phyloP scores from a whole-genome alignment of 805 yeast genomes.

The Hanseniaspora meyeri region DNA sequence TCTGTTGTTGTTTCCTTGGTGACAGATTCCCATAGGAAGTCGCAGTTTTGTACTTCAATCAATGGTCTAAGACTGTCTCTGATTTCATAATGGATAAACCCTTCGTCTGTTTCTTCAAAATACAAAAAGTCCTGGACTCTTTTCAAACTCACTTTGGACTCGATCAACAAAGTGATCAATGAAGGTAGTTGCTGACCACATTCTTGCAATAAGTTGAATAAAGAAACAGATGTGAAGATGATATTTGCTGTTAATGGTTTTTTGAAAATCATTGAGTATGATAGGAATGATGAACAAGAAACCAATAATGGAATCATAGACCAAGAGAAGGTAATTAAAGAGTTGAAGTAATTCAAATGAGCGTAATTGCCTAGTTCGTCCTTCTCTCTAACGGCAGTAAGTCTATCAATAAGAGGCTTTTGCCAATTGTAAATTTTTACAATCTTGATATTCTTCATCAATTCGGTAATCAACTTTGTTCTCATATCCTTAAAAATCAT shows the following conservation, averaged over 20 bases:
- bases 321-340: constrained; percentile 46
- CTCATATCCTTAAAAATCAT: constrained; percentile 54
- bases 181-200: constrained; percentile 51
- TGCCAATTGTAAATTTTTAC: constrained; percentile 65
- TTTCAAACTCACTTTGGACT: constrained; percentile 44
- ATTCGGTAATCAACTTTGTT: constrained; percentile 45
- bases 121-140: constrained; percentile 41
- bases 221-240: constrained; percentile 54
- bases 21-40: constrained; percentile 39
- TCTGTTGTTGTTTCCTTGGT: background rate
- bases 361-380: constrained; percentile 42
- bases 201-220: constrained; percentile 45
- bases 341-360: constrained; percentile 38
- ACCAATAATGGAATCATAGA: constrained; percentile 52
- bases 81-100: constrained; percentile 24
- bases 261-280: constrained; percentile 36
- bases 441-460: constrained; percentile 47
- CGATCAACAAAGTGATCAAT: constrained; percentile 43
- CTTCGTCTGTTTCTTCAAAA: constrained; percentile 35
- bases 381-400: constrained; percentile 43
- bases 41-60: constrained; percentile 37
- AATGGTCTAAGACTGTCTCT: constrained; percentile 22
- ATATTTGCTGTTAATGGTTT: constrained; percentile 52
- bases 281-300: constrained; percentile 47
- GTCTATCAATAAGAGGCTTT: constrained; percentile 43